These are phyloP conservation scores for Fusarium pseudograminearum DNA, from an alignment of 2,329 filamentous ascomycete species.

Conservation along the genomic window DNA sequence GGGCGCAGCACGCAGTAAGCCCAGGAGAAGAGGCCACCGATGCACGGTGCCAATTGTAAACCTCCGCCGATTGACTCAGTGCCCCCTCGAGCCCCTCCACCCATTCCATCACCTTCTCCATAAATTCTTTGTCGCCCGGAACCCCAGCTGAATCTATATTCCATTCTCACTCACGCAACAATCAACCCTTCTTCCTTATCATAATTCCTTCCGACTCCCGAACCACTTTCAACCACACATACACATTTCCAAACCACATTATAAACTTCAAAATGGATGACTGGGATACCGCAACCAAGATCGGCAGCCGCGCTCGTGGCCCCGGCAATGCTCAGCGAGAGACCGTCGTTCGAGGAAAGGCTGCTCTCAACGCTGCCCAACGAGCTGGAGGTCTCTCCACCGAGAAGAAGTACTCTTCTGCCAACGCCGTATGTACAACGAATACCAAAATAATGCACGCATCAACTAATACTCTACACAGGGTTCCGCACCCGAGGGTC, in stretches of 20 bases:
- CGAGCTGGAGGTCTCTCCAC: constrained; percentile 81
- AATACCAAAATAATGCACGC: background rate
- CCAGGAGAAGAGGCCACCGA: constrained; percentile 33
- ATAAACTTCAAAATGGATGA: constrained; percentile 68
- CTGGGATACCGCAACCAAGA: constrained; percentile 92
- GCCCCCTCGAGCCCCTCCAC: constrained; percentile 43
- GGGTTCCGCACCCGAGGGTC: constrained; percentile 73
- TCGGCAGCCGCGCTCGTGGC: constrained; percentile 84
- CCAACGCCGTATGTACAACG: constrained; percentile 68
- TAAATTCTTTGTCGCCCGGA: constrained; percentile 46
- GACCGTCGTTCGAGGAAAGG: constrained; percentile 88
- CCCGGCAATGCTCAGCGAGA: constrained; percentile 77
- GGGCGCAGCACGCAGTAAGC: constrained; percentile 5
- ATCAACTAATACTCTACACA: constrained; percentile 39
- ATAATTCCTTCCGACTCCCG: background rate
- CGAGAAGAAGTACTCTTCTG: constrained; percentile 88
- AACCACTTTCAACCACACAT: constrained; percentile 3
- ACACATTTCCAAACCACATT: constrained; percentile 51
- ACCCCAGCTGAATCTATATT: constrained; percentile 40
- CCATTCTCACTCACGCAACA: constrained; percentile 28
- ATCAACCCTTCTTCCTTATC: constrained; percentile 22
- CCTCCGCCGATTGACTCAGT: constrained; percentile 56
- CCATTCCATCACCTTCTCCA: constrained; percentile 50
- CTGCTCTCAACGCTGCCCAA: constrained; percentile 88
- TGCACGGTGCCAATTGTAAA: constrained; percentile 39